These are phyloP conservation scores for Colletotrichum agaves DNA, from an alignment of 2,329 filamentous ascomycete species.

Conservation along the genomic window DNA sequence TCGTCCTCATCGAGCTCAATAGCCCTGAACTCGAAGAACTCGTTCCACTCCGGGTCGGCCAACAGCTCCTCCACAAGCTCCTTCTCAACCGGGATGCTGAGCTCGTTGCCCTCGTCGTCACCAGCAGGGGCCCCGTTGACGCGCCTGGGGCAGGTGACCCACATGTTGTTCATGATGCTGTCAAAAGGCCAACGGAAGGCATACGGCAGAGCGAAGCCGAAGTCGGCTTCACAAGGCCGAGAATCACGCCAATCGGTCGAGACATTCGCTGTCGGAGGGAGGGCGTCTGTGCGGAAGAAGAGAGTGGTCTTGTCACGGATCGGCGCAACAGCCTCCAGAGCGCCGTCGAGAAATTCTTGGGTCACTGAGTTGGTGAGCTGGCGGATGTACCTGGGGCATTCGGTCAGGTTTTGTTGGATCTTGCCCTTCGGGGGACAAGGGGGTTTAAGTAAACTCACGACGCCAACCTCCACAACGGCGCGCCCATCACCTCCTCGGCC, in stretches of 20 bases:
- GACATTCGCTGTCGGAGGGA: constrained; percentile 49
- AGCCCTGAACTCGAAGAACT: constrained; percentile 51
- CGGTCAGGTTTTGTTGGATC: not conserved
- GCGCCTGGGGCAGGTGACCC: constrained; percentile 44
- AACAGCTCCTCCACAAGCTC: constrained; percentile 45
- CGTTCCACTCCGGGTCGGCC: constrained; percentile 47
- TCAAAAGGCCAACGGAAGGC: constrained; percentile 48
- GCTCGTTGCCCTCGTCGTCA: constrained; percentile 50
- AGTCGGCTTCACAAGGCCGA: constrained; percentile 44
- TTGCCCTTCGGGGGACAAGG: not conserved
- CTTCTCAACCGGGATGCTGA: constrained; percentile 49
- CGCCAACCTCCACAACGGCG: constrained; percentile 48
- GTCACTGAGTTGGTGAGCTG: constrained; percentile 49
- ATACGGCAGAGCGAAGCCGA: constrained; percentile 49
- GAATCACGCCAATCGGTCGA: constrained; percentile 50
- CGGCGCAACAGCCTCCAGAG: constrained; percentile 46
- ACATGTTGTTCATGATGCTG: constrained; percentile 42
- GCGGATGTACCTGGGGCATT: constrained; percentile 33
- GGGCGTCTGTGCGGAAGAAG: constrained; percentile 46
- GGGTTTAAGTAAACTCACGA: constrained; percentile 43
- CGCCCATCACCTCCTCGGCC: constrained; percentile 47
- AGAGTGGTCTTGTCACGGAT: constrained; percentile 51
- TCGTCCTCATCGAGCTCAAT: constrained; percentile 42
- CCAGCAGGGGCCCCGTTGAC: constrained; percentile 41
- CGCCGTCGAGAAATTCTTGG: constrained; percentile 44